These are phyloP conservation scores for Microdochium trichocladiopsis DNA, from an alignment of 2,329 filamentous ascomycete genomes.

Conservation along the genomic window DNA sequence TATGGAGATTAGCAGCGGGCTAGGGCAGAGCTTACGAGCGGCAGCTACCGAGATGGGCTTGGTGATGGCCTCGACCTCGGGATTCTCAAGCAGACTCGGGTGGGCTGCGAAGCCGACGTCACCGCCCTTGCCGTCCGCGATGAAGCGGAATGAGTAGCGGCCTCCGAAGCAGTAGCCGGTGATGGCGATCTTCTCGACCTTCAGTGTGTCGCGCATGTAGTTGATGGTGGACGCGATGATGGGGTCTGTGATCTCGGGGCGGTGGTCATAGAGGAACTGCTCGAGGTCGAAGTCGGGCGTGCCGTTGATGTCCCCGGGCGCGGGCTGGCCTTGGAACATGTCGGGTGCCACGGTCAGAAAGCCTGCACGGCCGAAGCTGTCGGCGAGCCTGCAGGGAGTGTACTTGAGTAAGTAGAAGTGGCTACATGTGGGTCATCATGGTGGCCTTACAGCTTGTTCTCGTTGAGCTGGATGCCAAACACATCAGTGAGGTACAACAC, in stretches of 20 bases:
- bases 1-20: neutral
- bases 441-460: constrained; percentile 18
- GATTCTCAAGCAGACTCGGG: constrained; percentile 51
- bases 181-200: constrained; percentile 44
- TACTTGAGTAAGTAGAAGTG: neutral
- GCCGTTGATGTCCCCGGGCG: constrained; percentile 19
- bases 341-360: constrained; percentile 24
- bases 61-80: constrained; percentile 49
- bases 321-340: constrained; percentile 23
- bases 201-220: constrained; percentile 37
- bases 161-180: constrained; percentile 63
- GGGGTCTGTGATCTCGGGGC: constrained; percentile 31
- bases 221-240: constrained; percentile 37
- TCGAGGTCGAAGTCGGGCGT: constrained; percentile 13
- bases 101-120: constrained; percentile 58
- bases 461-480: constrained; percentile 20
- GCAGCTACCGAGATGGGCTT: constrained; percentile 56
- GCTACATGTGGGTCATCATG: neutral
- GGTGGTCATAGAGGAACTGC: constrained; percentile 26
- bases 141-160: constrained; percentile 46
- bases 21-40: constrained; percentile 35
- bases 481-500: constrained; percentile 24
- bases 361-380: constrained; percentile 27
- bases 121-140: constrained; percentile 41
- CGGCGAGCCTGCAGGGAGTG: constrained; percentile 16